A percentile compares a stretch with the other conserved stretches of the same genome.
These are phyloP conservation scores for Zizania palustris DNA, from an alignment of 202 grass and related monocot genomes.

Conservation along the genomic window DNA sequence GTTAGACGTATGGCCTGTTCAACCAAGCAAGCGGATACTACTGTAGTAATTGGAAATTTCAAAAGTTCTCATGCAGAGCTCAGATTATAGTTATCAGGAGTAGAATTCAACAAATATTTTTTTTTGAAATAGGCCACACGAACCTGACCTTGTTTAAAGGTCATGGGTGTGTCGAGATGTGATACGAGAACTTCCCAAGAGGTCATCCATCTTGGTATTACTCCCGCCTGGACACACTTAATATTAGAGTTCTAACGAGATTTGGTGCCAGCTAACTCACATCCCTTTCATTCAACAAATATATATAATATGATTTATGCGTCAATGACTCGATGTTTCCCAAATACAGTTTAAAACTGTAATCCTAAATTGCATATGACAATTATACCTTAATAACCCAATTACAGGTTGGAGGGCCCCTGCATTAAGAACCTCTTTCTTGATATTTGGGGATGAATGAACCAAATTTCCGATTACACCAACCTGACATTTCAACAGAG, in stretches of 20 bases:
- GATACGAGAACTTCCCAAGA: too few relatives aligned
- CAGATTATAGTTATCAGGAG: conserved; percentile 7
- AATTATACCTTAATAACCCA: conserved; percentile 83
- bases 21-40: neutral
- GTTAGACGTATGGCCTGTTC: neutral
- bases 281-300: too few relatives aligned
- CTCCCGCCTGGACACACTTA: too few relatives aligned
- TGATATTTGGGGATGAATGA: conserved; percentile 99
- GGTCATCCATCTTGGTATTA: too few relatives aligned
- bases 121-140: too few relatives aligned
- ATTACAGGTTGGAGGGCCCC: conserved; percentile 97
- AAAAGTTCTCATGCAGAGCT: conserved; percentile 9
- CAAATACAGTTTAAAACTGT: conserved; percentile 11
- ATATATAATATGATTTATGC: conserved; percentile 20
- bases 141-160: too few relatives aligned
- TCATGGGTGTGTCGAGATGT: too few relatives aligned
- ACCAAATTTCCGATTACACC: conserved; percentile 99
- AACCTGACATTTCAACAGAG: conserved; percentile 64
- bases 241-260: too few relatives aligned
- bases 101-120: conserved; percentile 30
- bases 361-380: conserved; percentile 26
- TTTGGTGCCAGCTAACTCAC: too few relatives aligned
- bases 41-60: neutral
- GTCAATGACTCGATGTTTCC: neutral
- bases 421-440: conserved; percentile 97